Evolutionary conservation across 1,284 basidiomycete species (phyloP), one percentile per base, ranked within the genome.

Genomic region (Austroboletus novae-zelandiae): DNA sequence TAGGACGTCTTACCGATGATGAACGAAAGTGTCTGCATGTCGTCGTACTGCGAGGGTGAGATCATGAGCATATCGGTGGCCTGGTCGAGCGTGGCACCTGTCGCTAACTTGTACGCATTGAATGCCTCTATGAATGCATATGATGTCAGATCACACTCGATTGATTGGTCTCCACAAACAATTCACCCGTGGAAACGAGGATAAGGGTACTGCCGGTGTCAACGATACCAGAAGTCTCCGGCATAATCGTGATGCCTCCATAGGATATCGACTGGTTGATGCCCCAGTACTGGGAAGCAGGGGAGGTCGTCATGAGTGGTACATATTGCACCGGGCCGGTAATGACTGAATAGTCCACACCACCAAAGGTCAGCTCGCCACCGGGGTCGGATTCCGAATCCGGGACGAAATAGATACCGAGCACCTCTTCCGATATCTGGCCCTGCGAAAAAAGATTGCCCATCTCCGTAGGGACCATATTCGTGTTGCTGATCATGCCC

Each of bases 381-480:
- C 69, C 69, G n/a, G 11, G 10, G 18, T 31, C 29, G 17, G 64
- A 62, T 37, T 63, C 55, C 5, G 61, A 64, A n/a, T 59, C 54
- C 7, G 80, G 80, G 43, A 68, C 59, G 57, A 75, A 84, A 45
- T 69, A 81, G 56, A 85, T 72, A 14, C 76, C 76, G 48, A 84
- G 66, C 6, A 70, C 63, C 46, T 23, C 20, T 23, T 23, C 20
- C 20, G 20, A 23, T 23, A 23, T 23, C 20, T 23, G 3, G 20
- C 20, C 20, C 20, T 23, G 4, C 5, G 20, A 23, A 5, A 23
- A 23, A 23, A 23, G 20, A 23, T 23, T 23, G 5, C 20, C 20
- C 20, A 23, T 23, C 20, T 23, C 20, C 20, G 20, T 23, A 23
- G 20, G 5, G 3, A 23, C 20, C 20, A 23, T 23, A 23, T 23